Evolutionary conservation across 2,329 filamentous ascomycete species (phyloP).

Genomic region (Sclerotinia glacialis): DNA sequence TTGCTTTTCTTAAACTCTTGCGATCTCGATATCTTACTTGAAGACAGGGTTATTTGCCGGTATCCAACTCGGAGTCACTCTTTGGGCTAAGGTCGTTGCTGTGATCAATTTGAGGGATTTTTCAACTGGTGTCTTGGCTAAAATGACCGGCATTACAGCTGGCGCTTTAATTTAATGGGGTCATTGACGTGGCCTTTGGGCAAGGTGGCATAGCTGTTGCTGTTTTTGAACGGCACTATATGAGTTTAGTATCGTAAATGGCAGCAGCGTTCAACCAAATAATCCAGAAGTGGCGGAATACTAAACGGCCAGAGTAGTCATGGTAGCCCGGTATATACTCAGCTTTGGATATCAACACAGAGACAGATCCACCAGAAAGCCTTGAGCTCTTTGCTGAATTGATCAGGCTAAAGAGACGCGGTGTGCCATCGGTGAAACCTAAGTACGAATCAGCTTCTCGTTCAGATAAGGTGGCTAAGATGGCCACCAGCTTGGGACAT

Average conservation of each 20-base stretch:
- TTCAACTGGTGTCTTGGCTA: too few species aligned
- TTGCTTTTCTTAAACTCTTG: conserved; percentile 50
- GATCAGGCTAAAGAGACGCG: not conserved
- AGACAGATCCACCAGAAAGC: not conserved
- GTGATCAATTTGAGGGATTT: too few species aligned
- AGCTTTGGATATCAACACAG: not conserved
- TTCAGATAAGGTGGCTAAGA: not conserved
- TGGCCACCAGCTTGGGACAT: not conserved
- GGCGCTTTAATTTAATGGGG: too few species aligned
- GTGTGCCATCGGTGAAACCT: not conserved
- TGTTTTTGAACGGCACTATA: not conserved
- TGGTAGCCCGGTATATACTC: not conserved
- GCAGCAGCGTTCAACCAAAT: not conserved
- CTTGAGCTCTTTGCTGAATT: not conserved
- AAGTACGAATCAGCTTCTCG: not conserved
- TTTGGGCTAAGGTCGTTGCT: too few species aligned
- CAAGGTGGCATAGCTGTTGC: not conserved
- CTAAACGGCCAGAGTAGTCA: not conserved
- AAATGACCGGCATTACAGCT: too few species aligned
- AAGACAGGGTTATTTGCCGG: too few species aligned
- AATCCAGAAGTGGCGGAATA: not conserved
- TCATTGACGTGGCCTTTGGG: not conserved
- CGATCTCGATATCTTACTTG: too few species aligned
- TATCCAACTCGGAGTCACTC: too few species aligned
- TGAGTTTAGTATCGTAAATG: not conserved